Conservation (phyloP, 164 flowering plant species). For the Platanus orientalis region DNA sequence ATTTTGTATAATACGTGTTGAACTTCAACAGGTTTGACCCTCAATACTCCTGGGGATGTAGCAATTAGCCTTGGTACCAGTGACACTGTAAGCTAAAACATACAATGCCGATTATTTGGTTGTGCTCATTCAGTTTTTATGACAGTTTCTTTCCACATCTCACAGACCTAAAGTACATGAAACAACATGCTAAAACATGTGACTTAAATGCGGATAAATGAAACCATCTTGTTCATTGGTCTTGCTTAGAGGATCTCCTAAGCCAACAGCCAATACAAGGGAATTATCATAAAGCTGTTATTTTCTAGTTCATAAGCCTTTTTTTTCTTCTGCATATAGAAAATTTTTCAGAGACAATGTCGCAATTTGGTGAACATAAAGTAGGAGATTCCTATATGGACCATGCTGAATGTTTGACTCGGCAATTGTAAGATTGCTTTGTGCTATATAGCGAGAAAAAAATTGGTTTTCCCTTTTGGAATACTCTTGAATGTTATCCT, state of each 20-base stretch:
- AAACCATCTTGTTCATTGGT: background rate
- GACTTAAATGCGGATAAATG: background rate
- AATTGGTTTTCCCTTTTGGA: background rate
- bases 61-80: conserved; percentile 97
- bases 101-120: background rate
- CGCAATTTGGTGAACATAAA: background rate
- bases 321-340: too few relatives aligned
- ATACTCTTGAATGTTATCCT: background rate
- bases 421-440: background rate
- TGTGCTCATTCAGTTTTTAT: background rate
- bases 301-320: too few relatives aligned
- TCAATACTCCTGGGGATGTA: conserved; percentile 80
- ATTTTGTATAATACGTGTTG: background rate
- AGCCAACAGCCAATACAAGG: too few relatives aligned
- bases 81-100: conserved; percentile 67
- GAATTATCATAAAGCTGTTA: too few relatives aligned
- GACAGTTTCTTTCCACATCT: background rate
- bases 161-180: too few relatives aligned
- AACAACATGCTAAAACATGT: background rate
- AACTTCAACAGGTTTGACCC: conserved; percentile 69
- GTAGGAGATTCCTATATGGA: background rate
- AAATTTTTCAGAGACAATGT: background rate
- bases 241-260: too few relatives aligned
- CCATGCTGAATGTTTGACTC: too few relatives aligned
- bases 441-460: background rate